Percentiles rank a stretch among this genome's conserved stretches.
phyloP scores from a whole-genome alignment of 208 protist species.

The Trypanosoma grayi region DNA sequence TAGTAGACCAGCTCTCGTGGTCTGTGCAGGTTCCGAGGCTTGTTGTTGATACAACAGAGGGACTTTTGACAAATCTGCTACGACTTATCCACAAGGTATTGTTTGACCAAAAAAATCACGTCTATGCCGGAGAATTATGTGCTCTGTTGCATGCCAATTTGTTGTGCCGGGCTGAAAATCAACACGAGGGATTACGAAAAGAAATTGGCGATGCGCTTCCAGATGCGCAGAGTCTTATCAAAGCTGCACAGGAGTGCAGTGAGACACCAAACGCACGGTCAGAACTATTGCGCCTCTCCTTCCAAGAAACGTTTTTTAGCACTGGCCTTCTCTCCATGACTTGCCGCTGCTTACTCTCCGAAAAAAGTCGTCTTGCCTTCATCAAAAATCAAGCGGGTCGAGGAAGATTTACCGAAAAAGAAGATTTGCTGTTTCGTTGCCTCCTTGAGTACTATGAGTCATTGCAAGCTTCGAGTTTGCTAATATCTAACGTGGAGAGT shows the following conservation, averaged over 20 bases:
- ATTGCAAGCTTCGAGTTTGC: slow-evolving; percentile 41
- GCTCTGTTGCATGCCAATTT: slow-evolving; percentile 72
- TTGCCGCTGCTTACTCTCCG: slow-evolving; percentile 70
- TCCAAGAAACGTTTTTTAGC: slow-evolving; percentile 38
- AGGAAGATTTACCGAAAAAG: slow-evolving; percentile 27
- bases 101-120: slow-evolving; percentile 20
- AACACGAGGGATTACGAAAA: slow-evolving; percentile 10
- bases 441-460: slow-evolving; percentile 65
- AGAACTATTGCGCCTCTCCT: slow-evolving; percentile 36
- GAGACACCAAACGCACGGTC: slow-evolving; percentile 12
- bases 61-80: slow-evolving; percentile 49
- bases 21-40: slow-evolving; percentile 46
- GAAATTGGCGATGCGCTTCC: slow-evolving; percentile 34
- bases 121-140: slow-evolving; percentile 26
- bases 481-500: slow-evolving; percentile 28
- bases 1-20: slow-evolving; percentile 74
- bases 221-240: slow-evolving; percentile 28
- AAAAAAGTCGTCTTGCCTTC: slow-evolving; percentile 45
- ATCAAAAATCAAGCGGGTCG: slow-evolving; percentile 47
- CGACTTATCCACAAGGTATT: slow-evolving; percentile 28
- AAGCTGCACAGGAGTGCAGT: slow-evolving; percentile 15
- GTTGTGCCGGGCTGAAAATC: slow-evolving; percentile 36
- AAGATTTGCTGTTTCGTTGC: slow-evolving; percentile 54
- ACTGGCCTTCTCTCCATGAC: slow-evolving; percentile 53
- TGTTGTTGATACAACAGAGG: slow-evolving; percentile 50